A percentile compares a stretch with the other conserved stretches of the same genome.
Evolutionary conservation across 768 basidiomycete genomes (phyloP).

Genomic region (Suillus brevipes): DNA sequence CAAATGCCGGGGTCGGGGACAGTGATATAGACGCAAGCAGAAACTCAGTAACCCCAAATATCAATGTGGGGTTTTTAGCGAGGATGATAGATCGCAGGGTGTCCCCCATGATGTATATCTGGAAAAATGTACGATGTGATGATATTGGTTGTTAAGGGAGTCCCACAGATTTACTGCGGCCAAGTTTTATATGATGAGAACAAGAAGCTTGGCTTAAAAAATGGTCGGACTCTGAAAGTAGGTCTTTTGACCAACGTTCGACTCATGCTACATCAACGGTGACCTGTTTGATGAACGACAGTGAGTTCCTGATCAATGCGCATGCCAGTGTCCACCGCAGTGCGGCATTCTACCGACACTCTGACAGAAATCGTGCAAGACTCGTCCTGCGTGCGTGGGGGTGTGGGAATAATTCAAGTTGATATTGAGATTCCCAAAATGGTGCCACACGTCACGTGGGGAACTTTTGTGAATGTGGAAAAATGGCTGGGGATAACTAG

Average conservation of each 20-base stretch:
- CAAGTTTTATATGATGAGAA: neutral
- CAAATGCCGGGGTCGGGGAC: conserved; percentile 31
- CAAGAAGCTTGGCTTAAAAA: neutral
- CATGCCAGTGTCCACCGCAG: neutral
- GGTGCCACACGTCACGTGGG: too few species aligned
- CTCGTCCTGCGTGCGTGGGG: neutral
- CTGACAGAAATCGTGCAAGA: neutral
- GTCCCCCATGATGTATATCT: neutral
- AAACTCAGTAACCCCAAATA: conserved; percentile 27
- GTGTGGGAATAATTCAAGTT: neutral
- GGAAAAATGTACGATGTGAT: neutral
- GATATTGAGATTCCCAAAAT: too few species aligned
- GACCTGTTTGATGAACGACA: neutral
- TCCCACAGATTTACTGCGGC: neutral
- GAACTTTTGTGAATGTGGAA: too few species aligned
- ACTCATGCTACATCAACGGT: neutral
- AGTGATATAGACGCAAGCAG: conserved; percentile 27
- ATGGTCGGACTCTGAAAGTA: neutral
- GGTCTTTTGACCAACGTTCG: neutral
- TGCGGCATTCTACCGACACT: neutral
- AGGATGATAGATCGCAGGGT: conserved; percentile 28
- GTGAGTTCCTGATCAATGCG: neutral
- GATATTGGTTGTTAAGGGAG: neutral
- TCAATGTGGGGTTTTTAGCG: conserved; percentile 20
- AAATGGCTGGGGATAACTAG: too few species aligned